Evolutionary conservation across 75 land plant genomes (phyloP).

Genomic region (Pinus tabuliformis): DNA sequence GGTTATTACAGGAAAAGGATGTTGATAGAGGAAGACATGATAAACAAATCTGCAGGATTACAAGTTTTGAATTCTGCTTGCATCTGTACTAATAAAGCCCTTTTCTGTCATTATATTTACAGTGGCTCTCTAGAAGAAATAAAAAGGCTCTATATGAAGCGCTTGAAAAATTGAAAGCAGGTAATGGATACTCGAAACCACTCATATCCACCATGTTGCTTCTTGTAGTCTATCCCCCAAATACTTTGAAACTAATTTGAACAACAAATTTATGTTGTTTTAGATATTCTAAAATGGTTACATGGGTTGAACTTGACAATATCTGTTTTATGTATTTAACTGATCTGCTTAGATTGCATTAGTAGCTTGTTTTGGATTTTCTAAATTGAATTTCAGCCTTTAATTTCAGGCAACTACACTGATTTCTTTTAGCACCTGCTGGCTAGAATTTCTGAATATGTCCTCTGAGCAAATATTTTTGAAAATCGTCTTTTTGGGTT

Average conservation of each 20-base stretch:
- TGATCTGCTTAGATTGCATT: neutral
- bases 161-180: conserved; percentile 29
- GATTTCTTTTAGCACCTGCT: neutral
- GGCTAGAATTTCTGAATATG: neutral
- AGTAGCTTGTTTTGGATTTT: neutral
- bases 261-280: no score
- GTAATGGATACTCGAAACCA: neutral
- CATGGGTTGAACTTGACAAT: neutral
- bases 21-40: no score
- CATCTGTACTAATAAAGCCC: neutral
- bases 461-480: neutral
- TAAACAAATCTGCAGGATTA: neutral
- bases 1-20: no score
- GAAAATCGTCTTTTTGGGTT: neutral
- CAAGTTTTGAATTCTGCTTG: neutral
- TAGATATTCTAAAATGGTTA: no score
- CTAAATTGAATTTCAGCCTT: neutral
- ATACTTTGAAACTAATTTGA: neutral
- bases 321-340: neutral
- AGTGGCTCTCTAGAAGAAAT: conserved; percentile 13
- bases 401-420: neutral
- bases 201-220: neutral
- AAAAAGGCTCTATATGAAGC: conserved; percentile 24
- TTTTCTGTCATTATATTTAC: neutral
- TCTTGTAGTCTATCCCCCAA: neutral